Evolutionary conservation across 495 filamentous ascomycete species (phyloP).

Genomic region (Aspergillus ostianus): DNA sequence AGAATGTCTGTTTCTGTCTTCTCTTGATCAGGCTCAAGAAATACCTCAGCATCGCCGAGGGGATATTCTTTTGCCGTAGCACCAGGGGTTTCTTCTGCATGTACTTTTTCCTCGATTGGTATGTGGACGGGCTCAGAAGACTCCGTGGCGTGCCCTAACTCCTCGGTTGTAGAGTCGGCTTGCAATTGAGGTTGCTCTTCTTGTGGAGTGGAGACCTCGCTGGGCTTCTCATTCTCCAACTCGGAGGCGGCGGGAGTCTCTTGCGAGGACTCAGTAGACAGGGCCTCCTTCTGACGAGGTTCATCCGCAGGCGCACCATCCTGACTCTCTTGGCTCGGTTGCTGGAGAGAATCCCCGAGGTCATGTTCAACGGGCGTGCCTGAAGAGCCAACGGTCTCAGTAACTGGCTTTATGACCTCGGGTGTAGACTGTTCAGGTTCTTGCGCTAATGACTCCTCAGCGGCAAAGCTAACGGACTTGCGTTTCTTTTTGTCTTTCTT

Average conservation of each 20-base stretch:
- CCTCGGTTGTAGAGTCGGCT: background rate
- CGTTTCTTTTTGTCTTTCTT: conserved; percentile 42
- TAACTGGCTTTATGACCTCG: background rate
- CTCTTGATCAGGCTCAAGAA: background rate
- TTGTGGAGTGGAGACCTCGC: background rate
- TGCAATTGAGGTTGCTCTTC: background rate
- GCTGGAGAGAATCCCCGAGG: background rate
- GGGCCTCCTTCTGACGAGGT: background rate
- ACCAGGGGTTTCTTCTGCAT: background rate
- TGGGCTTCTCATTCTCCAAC: background rate
- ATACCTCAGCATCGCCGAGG: background rate
- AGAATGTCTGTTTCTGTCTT: background rate
- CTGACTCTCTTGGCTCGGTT: background rate
- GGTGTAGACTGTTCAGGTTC: background rate
- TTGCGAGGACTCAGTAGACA: background rate
- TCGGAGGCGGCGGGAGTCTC: background rate
- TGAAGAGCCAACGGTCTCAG: background rate
- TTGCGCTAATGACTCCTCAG: conserved; percentile 18
- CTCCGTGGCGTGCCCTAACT: background rate
- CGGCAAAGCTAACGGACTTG: conserved; percentile 25
- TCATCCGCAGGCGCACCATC: background rate
- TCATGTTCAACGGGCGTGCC: conserved; percentile 1
- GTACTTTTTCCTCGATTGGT: too few species aligned
- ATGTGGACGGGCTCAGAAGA: background rate
- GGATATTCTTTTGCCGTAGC: background rate